These are phyloP conservation scores for Coniochaeta ligniaria DNA, from an alignment of 2,329 filamentous ascomycete genomes.

Conservation along the genomic window DNA sequence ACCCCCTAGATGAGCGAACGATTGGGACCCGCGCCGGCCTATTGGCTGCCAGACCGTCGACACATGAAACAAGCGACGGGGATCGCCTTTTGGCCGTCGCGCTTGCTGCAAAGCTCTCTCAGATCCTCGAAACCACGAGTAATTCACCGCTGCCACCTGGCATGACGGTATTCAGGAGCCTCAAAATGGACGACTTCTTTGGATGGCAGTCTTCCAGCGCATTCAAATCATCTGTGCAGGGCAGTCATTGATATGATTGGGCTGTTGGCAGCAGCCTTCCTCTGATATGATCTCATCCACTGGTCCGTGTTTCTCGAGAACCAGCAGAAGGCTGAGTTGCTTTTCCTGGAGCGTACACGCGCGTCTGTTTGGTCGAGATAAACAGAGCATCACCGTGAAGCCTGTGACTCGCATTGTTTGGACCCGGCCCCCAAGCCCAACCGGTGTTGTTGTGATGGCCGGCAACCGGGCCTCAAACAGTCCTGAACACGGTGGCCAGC, in stretches of 20 bases:
- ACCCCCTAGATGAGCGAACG: not conserved
- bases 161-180: not conserved
- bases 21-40: not conserved
- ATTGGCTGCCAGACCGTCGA: not conserved
- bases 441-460: not conserved
- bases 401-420: not conserved
- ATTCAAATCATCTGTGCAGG: not conserved
- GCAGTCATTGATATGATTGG: not conserved
- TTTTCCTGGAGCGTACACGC: not conserved
- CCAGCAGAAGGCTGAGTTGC: not conserved
- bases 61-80: slow-evolving; percentile 2
- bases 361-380: not conserved
- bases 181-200: not conserved
- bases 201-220: not conserved
- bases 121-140: not conserved
- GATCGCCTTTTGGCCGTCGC: not conserved
- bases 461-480: not conserved
- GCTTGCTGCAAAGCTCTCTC: not conserved
- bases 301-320: not conserved
- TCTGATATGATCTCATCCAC: not conserved
- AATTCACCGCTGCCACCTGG: not conserved
- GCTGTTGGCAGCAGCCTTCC: not conserved
- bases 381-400: not conserved
- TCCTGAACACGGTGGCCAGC: not conserved
- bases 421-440: not conserved